These are phyloP conservation scores for Stemphylium beticola DNA, from an alignment of 2,329 filamentous ascomycete genomes.

Conservation along the genomic window DNA sequence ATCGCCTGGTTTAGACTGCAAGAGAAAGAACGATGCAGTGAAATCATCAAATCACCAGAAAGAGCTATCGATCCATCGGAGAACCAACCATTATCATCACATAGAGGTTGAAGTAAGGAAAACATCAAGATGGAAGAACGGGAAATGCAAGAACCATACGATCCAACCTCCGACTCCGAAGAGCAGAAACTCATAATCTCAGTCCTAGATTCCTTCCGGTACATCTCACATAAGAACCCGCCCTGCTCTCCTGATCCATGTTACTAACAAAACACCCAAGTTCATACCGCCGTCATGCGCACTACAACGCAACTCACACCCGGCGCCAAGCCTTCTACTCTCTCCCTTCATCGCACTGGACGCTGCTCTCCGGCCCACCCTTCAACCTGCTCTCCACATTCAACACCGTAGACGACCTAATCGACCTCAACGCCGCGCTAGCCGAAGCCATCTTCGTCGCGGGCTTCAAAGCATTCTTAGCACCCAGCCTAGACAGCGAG, in stretches of 20 bases:
- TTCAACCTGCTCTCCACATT: slow-evolving; percentile 84
- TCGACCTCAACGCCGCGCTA: slow-evolving; percentile 85
- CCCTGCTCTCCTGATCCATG: not conserved
- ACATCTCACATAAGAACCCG: slow-evolving; percentile 19
- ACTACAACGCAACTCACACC: slow-evolving; percentile 89
- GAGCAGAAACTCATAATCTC: slow-evolving; percentile 81
- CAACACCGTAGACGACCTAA: slow-evolving; percentile 80
- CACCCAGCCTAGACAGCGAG: slow-evolving; percentile 39
- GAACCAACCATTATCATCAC: too few relatives aligned
- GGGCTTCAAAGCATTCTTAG: slow-evolving; percentile 44
- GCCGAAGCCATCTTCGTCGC: slow-evolving; percentile 75
- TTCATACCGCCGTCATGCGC: slow-evolving; percentile 82
- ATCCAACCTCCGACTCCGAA: slow-evolving; percentile 74
- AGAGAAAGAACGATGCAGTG: not conserved
- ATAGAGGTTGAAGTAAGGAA: too few relatives aligned
- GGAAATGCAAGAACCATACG: slow-evolving; percentile 67
- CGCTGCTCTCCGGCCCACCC: slow-evolving; percentile 78
- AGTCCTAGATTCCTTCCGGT: slow-evolving; percentile 90
- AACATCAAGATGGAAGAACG: slow-evolving; percentile 26
- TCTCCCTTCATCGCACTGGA: slow-evolving; percentile 81
- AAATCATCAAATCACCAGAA: not conserved
- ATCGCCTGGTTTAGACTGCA: not conserved
- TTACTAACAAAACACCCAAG: slow-evolving; percentile 53
- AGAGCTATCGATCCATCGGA: not conserved
- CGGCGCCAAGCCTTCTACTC: slow-evolving; percentile 93